Evolutionary conservation across 148 eudicot species (phyloP).

Genomic region (Mesembryanthemum crystallinum): DNA sequence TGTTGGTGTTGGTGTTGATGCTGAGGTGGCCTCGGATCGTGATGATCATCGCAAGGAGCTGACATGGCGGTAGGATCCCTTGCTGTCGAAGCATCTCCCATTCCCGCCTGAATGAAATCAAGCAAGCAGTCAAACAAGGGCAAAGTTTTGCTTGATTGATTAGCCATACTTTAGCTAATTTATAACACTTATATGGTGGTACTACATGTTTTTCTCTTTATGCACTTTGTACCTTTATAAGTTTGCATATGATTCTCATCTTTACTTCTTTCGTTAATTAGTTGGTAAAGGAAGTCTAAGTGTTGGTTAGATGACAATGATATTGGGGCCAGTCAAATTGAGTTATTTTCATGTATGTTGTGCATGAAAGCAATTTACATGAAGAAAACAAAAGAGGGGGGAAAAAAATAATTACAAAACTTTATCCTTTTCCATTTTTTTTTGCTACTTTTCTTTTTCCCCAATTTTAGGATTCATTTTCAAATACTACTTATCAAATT

Average conservation of each 20-base stretch:
- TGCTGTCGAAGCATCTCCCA: conserved; percentile 51
- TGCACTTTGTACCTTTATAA: conserved; percentile 13
- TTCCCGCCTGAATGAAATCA: conserved; percentile 45
- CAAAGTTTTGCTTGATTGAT: not conserved
- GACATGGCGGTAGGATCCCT: conserved; percentile 36
- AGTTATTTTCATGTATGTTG: conserved; percentile 32
- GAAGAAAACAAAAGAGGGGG: not conserved
- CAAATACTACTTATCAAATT: not conserved
- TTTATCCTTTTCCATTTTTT: conserved; percentile 3
- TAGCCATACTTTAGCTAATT: conserved; percentile 20
- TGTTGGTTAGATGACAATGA: conserved; percentile 25
- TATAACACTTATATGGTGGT: not conserved
- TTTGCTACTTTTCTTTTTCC: not conserved
- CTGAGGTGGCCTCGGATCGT: conserved; percentile 20
- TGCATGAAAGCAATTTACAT: conserved; percentile 29
- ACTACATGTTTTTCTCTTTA: not conserved
- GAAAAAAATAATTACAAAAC: not conserved
- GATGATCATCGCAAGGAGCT: conserved; percentile 47
- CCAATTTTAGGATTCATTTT: not conserved
- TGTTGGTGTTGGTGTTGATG: conserved; percentile 18
- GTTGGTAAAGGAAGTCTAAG: conserved; percentile 20
- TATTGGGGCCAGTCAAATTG: conserved; percentile 19
- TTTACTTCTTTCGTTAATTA: conserved; percentile 18
- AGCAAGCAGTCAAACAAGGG: conserved; percentile 3
- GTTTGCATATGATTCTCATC: conserved; percentile 10